Base-by-base conservation (phyloP, 78 protist species). In the Protostelium mycophagum region DNA sequence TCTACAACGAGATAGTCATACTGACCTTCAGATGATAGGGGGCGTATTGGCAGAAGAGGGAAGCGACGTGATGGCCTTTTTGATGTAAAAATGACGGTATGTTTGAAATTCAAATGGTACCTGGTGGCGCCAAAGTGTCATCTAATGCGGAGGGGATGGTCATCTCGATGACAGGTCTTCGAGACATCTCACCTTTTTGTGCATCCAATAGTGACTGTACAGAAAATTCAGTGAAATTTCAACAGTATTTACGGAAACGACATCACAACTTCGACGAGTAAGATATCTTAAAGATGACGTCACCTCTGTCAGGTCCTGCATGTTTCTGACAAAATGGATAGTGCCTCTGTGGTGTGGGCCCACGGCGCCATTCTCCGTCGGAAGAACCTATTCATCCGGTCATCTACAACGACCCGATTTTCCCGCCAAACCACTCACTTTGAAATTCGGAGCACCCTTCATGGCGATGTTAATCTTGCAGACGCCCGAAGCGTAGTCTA, bases 161-260 rank as follows among this genome's bases (percentile, higher is more conserved):
- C 97, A 95, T 90, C 63, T 95, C 97, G 0, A 95, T 86, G 31
- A 95, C 90, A 1, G 95, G 97, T 34, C 39, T 28, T 63, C 35
- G 28, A 23, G 94, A 9, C 83, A 91, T 28, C 34, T 1, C 29
- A 28, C 94, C 90, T 28, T 63, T 28, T 31, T 1, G 38, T 16
- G 91, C 91, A n/a, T 90, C 92, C 28, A 16, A 5, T 16, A 37
- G 37, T 16, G 86, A 5, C 37, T 85, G 86, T 16, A 5, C n/a
- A n/a, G n/a, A n/a, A n/a, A n/a, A n/a, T n/a, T n/a, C 35, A 5
- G 73, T 51, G 73, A 25, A 16, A 51, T 51, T 16, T 25, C 73
- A 51, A 25, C 31, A 51, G 5, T 51, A 51, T 16, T 5, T 51
- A 51, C n/a, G n/a, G n/a, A n/a, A n/a, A n/a, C 73, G 73, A 51